phyloP scores from a whole-genome alignment of 225 moss, liverwort and hornwort genomes.

The Neckera pumila region DNA sequence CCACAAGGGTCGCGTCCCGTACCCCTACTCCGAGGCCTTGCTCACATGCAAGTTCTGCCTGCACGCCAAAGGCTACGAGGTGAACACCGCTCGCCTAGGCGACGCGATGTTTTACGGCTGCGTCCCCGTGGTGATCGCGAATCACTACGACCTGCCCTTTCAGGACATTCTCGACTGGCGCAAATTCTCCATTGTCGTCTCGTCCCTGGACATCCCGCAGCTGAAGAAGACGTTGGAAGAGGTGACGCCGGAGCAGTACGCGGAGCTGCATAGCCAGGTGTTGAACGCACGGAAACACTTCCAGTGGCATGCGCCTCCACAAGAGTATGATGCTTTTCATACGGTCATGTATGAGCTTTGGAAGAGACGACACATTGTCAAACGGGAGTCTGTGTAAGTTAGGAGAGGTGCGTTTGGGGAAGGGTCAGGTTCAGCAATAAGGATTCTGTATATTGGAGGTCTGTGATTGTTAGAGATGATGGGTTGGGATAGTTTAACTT shows the following conservation, averaged over 20 bases:
- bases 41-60: slow-evolving; percentile 63
- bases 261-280: slow-evolving; percentile 46
- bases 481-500: too few relatives aligned
- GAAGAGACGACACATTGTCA: slow-evolving; percentile 40
- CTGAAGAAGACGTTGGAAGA: slow-evolving; percentile 44
- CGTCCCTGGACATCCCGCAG: slow-evolving; percentile 31
- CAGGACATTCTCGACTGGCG: slow-evolving; percentile 58
- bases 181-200: slow-evolving; percentile 50
- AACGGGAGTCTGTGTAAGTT: neutral
- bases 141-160: slow-evolving; percentile 67
- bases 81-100: slow-evolving; percentile 63
- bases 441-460: neutral
- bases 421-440: neutral
- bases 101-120: slow-evolving; percentile 74
- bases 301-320: slow-evolving; percentile 52
- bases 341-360: slow-evolving; percentile 63
- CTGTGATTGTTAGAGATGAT: neutral
- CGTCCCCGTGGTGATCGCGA: slow-evolving; percentile 61
- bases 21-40: slow-evolving; percentile 44
- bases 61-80: slow-evolving; percentile 68
- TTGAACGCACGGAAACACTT: slow-evolving; percentile 46
- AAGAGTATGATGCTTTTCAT: slow-evolving; percentile 49
- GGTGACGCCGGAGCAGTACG: slow-evolving; percentile 40
- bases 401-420: neutral
- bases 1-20: slow-evolving; percentile 26